Evolutionary conservation across 2,329 filamentous ascomycete genomes (phyloP).

Genomic region (Pseudogymnoascus sp.): DNA sequence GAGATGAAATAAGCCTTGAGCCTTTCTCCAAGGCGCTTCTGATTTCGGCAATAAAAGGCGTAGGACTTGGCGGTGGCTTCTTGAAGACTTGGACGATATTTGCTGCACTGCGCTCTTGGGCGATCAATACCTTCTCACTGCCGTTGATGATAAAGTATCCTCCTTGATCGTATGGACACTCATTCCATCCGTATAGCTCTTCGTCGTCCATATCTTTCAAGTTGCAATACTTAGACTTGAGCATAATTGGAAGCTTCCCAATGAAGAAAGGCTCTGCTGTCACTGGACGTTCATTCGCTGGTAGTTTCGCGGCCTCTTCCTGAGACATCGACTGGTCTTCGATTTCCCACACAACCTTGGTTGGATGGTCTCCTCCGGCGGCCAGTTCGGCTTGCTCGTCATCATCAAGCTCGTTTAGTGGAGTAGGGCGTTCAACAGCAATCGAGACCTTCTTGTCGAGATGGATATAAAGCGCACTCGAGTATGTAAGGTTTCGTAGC

Average conservation of each 20-base stretch:
- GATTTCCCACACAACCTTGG: slow-evolving; percentile 51
- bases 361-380: slow-evolving; percentile 48
- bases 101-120: slow-evolving; percentile 91
- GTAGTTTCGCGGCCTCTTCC: slow-evolving; percentile 19
- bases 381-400: slow-evolving; percentile 48
- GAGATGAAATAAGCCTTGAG: slow-evolving; percentile 84
- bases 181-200: slow-evolving; percentile 81
- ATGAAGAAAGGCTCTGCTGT: slow-evolving; percentile 64
- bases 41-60: slow-evolving; percentile 90
- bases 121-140: slow-evolving; percentile 95
- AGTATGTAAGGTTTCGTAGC: slow-evolving; percentile 90
- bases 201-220: slow-evolving; percentile 76
- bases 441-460: slow-evolving; percentile 79
- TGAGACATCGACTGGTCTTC: slow-evolving; percentile 30
- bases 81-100: slow-evolving; percentile 99
- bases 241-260: slow-evolving; percentile 93
- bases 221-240: slow-evolving; percentile 94
- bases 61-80: slow-evolving; percentile 86
- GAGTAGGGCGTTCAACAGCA: slow-evolving; percentile 66
- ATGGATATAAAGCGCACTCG: slow-evolving; percentile 80
- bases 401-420: slow-evolving; percentile 58
- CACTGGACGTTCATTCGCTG: slow-evolving; percentile 25
- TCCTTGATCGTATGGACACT: slow-evolving; percentile 96
- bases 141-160: slow-evolving; percentile 99
- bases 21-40: slow-evolving; percentile 94